Evolutionary conservation across 805 yeast genomes (phyloP).

Genomic region (Wickerhamiella bombiphila): DNA sequence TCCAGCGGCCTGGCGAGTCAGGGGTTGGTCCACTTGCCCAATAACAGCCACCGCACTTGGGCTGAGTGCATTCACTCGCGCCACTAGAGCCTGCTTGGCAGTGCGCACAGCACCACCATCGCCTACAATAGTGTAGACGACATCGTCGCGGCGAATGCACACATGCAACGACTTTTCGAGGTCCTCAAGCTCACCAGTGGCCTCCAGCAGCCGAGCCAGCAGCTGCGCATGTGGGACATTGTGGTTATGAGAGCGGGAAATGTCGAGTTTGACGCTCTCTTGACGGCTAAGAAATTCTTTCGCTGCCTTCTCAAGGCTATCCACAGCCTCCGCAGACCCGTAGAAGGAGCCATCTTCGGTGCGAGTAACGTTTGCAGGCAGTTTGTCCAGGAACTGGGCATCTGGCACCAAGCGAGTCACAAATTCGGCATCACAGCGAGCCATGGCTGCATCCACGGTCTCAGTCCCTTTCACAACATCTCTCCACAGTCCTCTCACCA

Average conservation of each 20-base stretch:
- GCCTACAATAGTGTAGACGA: conserved; percentile 50
- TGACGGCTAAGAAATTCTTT: conserved; percentile 46
- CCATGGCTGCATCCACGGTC: conserved; percentile 3
- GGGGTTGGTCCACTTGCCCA: conserved; percentile 39
- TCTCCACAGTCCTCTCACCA: conserved; percentile 11
- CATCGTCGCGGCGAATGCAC: conserved; percentile 23
- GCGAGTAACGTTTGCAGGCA: conserved; percentile 24
- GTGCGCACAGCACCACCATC: conserved; percentile 36
- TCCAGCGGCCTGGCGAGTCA: conserved; percentile 28
- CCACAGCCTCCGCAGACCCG: conserved; percentile 36
- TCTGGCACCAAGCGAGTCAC: not conserved
- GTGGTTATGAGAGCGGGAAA: conserved; percentile 80
- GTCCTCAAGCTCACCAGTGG: conserved; percentile 22
- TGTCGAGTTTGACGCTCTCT: conserved; percentile 50
- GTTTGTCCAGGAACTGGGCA: conserved; percentile 2
- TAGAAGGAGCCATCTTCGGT: conserved; percentile 49
- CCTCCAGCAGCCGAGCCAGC: conserved; percentile 47
- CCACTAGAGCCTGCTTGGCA: conserved; percentile 63
- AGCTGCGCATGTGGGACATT: conserved; percentile 61
- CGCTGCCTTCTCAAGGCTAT: conserved; percentile 35
- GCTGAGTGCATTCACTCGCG: conserved; percentile 53
- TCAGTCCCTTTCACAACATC: conserved; percentile 28
- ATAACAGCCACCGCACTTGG: conserved; percentile 49
- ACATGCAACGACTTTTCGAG: conserved; percentile 31
- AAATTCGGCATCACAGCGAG: not conserved